A percentile compares a stretch with the other conserved stretches of the same genome.
Evolutionary conservation across 2,329 filamentous ascomycete genomes (phyloP).

Genomic region (Tolypocladium endophyticum): DNA sequence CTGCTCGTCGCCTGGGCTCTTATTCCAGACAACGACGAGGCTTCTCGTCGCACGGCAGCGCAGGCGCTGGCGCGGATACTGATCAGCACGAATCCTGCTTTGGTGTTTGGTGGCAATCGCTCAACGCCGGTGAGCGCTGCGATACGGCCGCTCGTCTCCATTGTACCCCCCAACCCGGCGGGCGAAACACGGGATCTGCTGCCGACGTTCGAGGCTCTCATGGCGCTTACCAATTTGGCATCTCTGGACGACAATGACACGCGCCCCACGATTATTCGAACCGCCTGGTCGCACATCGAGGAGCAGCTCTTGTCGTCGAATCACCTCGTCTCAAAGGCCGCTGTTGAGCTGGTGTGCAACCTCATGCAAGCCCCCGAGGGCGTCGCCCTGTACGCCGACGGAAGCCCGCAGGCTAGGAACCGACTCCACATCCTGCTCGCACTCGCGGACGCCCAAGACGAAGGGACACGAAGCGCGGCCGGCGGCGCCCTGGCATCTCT

Average conservation of each 20-base stretch:
- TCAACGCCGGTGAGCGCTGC: slow-evolving; percentile 65
- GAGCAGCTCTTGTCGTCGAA: slow-evolving; percentile 74
- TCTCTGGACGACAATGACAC: slow-evolving; percentile 61
- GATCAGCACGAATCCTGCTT: slow-evolving; percentile 74
- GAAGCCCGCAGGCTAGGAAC: slow-evolving; percentile 55
- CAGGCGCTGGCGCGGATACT: slow-evolving; percentile 78
- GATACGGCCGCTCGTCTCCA: slow-evolving; percentile 69
- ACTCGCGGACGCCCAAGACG: slow-evolving; percentile 76
- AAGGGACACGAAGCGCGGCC: slow-evolving; percentile 68
- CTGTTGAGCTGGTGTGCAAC: slow-evolving; percentile 87
- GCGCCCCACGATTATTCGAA: slow-evolving; percentile 59
- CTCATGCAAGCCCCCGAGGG: slow-evolving; percentile 62
- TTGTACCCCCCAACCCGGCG: slow-evolving; percentile 56
- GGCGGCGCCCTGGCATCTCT: slow-evolving; percentile 82
- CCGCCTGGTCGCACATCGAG: slow-evolving; percentile 67
- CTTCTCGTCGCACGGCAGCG: slow-evolving; percentile 49
- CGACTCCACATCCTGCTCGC: slow-evolving; percentile 78
- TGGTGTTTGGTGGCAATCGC: slow-evolving; percentile 73
- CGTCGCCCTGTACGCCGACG: slow-evolving; percentile 58
- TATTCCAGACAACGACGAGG: slow-evolving; percentile 41
- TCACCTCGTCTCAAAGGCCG: slow-evolving; percentile 65
- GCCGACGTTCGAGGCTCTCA: slow-evolving; percentile 79
- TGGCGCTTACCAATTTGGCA: slow-evolving; percentile 89
- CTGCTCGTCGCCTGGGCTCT: slow-evolving; percentile 60
- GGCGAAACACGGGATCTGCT: slow-evolving; percentile 65